phyloP scores from a whole-genome alignment of 345 rosid genomes.

The Hibiscus mutabilis region DNA sequence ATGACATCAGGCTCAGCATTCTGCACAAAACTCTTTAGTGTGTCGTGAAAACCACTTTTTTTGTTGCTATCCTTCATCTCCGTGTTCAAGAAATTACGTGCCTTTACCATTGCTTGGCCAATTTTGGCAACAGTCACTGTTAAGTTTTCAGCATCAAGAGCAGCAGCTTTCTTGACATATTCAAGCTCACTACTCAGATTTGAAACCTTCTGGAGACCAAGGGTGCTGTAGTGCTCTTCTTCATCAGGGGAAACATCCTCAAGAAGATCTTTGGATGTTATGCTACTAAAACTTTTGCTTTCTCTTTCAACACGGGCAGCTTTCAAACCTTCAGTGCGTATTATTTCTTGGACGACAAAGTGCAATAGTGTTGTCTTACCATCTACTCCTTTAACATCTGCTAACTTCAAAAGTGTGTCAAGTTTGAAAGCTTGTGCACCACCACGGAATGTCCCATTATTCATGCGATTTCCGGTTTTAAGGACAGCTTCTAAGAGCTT shows the following conservation, averaged over 20 bases:
- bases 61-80: conserved; percentile 68
- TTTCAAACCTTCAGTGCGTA: conserved; percentile 81
- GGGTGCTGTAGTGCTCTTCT: conserved; percentile 59
- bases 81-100: conserved; percentile 57
- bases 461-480: conserved; percentile 98
- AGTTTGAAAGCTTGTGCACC: conserved; percentile 97
- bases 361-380: conserved; percentile 97
- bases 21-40: conserved; percentile 70
- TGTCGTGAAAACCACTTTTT: conserved; percentile 65
- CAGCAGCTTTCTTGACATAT: conserved; percentile 85
- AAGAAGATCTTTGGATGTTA: conserved; percentile 68
- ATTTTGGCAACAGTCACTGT: conserved; percentile 67
- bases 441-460: conserved; percentile 94
- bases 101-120: conserved; percentile 44
- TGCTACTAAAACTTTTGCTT: conserved; percentile 58
- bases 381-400: conserved; percentile 92
- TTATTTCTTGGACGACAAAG: conserved; percentile 91
- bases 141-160: conserved; percentile 71
- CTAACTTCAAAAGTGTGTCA: conserved; percentile 87
- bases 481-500: conserved; percentile 98
- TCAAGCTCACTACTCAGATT: conserved; percentile 67
- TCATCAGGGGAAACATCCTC: conserved; percentile 49
- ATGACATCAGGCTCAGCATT: conserved; percentile 59
- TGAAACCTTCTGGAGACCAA: conserved; percentile 85
- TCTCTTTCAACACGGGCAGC: conserved; percentile 72